These are phyloP conservation scores for Arabidopsis arenosa DNA, from an alignment of 345 rosid genomes.

Conservation along the genomic window DNA sequence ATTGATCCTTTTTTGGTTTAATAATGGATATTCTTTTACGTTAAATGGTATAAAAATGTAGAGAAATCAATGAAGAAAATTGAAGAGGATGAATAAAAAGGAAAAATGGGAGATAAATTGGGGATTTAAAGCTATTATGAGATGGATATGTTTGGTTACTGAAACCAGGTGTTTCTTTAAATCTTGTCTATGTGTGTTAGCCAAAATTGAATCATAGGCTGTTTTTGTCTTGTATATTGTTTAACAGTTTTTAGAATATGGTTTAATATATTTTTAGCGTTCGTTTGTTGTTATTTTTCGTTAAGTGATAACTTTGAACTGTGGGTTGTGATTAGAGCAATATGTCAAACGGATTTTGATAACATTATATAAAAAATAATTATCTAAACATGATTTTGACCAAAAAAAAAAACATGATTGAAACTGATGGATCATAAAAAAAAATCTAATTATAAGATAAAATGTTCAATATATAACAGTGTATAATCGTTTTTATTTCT, in stretches of 20 bases:
- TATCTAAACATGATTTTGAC: too few species aligned
- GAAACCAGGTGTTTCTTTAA: slow-evolving; percentile 2
- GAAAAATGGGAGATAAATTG: not conserved
- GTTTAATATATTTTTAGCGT: not conserved
- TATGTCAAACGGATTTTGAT: not conserved
- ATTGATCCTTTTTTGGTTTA: not conserved
- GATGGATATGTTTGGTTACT: slow-evolving; percentile 20
- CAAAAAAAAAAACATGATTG: too few species aligned
- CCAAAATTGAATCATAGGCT: slow-evolving; percentile 3
- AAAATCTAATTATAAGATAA: too few species aligned
- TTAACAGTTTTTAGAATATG: slow-evolving; percentile 19
- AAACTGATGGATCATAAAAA: too few species aligned
- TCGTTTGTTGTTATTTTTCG: not conserved
- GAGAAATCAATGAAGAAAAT: not conserved
- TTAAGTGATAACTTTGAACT: slow-evolving; percentile 17
- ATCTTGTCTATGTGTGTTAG: not conserved
- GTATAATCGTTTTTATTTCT: too few species aligned
- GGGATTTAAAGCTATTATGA: slow-evolving; percentile 23
- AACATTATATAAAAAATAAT: too few species aligned
- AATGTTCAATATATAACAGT: too few species aligned
- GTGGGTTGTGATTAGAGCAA: not conserved
- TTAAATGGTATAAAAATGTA: not conserved
- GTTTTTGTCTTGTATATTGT: not conserved
- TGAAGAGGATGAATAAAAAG: slow-evolving; percentile 4
- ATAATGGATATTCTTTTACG: not conserved